phyloP scores from a whole-genome alignment of 352 stramenopile species.

The Phytophthora quininea region DNA sequence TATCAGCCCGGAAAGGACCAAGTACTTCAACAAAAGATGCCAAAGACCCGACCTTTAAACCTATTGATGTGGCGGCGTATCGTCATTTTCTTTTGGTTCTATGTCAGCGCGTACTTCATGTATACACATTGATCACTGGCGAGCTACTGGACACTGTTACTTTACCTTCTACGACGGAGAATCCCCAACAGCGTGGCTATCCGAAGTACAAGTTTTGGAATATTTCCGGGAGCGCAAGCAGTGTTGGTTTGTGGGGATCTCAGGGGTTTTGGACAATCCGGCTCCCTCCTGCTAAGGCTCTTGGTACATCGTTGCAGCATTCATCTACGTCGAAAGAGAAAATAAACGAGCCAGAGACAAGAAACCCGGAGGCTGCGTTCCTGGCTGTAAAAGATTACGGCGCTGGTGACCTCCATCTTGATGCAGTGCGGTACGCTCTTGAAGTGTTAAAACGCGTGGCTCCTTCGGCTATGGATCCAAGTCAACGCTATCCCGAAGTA shows the following conservation, averaged over 20 bases:
- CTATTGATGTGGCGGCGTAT: slow-evolving; percentile 38
- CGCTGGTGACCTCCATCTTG: slow-evolving; percentile 47
- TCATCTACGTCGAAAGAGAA: slow-evolving; percentile 3
- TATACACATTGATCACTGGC: slow-evolving; percentile 68
- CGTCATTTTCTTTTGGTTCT: slow-evolving; percentile 37
- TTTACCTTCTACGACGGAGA: slow-evolving; percentile 32
- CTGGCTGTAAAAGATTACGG: slow-evolving; percentile 58
- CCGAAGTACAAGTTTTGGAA: slow-evolving; percentile 52
- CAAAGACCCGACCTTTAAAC: slow-evolving; percentile 13
- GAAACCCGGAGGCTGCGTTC: slow-evolving; percentile 45
- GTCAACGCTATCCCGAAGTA: slow-evolving; percentile 34
- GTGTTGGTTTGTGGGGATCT: slow-evolving; percentile 59
- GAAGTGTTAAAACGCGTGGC: slow-evolving; percentile 56
- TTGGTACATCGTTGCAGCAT: slow-evolving; percentile 35
- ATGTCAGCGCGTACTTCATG: slow-evolving; percentile 25
- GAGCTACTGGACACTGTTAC: slow-evolving; percentile 40
- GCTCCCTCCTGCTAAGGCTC: slow-evolving; percentile 50
- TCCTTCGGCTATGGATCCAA: slow-evolving; percentile 36
- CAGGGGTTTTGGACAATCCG: slow-evolving; percentile 73
- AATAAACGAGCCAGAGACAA: slow-evolving; percentile 1
- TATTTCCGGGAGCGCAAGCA: slow-evolving; percentile 51
- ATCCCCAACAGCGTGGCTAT: slow-evolving; percentile 5
- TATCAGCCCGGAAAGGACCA: slow-evolving; percentile 15
- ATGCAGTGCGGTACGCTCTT: slow-evolving; percentile 64
- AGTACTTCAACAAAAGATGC: slow-evolving; percentile 2